Base-by-base conservation (phyloP, 2,329 filamentous ascomycete species). In the Juglanconis oblonga region DNA sequence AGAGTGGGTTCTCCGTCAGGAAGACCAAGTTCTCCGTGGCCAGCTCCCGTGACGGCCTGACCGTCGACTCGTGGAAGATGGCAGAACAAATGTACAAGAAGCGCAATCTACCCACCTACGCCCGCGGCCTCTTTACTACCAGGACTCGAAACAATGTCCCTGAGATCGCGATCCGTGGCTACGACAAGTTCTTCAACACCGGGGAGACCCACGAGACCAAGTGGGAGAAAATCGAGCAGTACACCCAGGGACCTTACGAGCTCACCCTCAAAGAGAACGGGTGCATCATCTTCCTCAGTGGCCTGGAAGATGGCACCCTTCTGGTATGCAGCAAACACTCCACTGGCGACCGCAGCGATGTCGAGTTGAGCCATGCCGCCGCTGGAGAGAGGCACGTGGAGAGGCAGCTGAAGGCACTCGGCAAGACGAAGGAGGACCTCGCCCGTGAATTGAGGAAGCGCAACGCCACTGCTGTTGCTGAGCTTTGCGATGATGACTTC, bases 251-350 rank as follows among this genome's bases (percentile, higher is more conserved):
- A 0, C 95, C 95, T 0, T 99, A 98, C 68, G 95, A 99, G 76
- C 79, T 99, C 58, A 98, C 92, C 60, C 86, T 98, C 55, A 99
- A 99, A 77, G 95, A 99, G 76, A 99, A 99, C 69, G 95, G 95
- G n/a, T 99, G 95, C 74, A 99, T 99, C 74, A 97, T 99, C 67
- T 99, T 99, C 78, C 87, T 99, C 49, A 89, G 92, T 14, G 95
- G 93, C 13, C 80, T 99, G 29, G 91, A 96, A 69, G 93, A 97
- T 68, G 93, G 86, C 40, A 92, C 91, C 1, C 79, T 99, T 9
- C 80, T 99, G 7, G 93, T 99, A n/a, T 98, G 94, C 83, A 98
- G 94, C 81, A 99, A 99, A 72, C 95, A 99, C 73, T 98, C 95
- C 0, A 98, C 93, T 0, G 95, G 95, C 6, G 79, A 85, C 31